phyloP scores from a whole-genome alignment of 805 yeast species.

The Hanseniaspora jakobsenii region DNA sequence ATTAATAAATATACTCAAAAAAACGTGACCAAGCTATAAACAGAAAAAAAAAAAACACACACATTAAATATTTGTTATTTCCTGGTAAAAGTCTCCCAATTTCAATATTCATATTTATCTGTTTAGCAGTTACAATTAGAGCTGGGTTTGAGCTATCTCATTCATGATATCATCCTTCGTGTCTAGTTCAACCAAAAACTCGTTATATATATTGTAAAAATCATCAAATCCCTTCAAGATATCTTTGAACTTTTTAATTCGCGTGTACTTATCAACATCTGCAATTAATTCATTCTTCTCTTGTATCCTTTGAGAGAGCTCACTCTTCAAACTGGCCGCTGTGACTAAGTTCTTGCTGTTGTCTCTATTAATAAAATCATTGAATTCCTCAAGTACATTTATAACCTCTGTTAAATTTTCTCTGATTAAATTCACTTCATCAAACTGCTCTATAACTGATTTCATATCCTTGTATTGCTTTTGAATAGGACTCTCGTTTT shows the following conservation, averaged over 20 bases:
- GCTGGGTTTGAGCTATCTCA: too few species aligned
- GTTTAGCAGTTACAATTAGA: too few species aligned
- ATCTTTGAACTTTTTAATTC: conserved; percentile 1
- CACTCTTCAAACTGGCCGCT: conserved; percentile 10
- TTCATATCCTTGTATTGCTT: background rate
- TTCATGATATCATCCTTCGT: background rate
- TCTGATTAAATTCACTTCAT: conserved; percentile 2
- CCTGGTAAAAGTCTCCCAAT: too few species aligned
- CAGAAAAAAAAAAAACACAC: too few species aligned
- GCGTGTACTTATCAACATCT: background rate
- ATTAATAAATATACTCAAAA: too few species aligned
- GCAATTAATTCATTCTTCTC: background rate
- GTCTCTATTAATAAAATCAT: background rate
- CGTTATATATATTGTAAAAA: conserved; percentile 3
- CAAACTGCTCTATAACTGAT: background rate
- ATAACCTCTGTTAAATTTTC: background rate
- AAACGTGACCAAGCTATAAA: too few species aligned
- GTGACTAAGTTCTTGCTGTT: conserved; percentile 6
- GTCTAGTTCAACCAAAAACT: conserved; percentile 1
- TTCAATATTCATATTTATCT: too few species aligned
- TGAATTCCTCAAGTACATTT: background rate
- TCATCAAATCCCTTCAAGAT: conserved; percentile 10
- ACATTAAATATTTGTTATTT: too few species aligned
- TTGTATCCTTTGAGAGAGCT: background rate
- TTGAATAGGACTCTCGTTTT: background rate